Base-by-base conservation (phyloP, 1,139 yeast species). In the Debaryomycetaceae sp. region DNA sequence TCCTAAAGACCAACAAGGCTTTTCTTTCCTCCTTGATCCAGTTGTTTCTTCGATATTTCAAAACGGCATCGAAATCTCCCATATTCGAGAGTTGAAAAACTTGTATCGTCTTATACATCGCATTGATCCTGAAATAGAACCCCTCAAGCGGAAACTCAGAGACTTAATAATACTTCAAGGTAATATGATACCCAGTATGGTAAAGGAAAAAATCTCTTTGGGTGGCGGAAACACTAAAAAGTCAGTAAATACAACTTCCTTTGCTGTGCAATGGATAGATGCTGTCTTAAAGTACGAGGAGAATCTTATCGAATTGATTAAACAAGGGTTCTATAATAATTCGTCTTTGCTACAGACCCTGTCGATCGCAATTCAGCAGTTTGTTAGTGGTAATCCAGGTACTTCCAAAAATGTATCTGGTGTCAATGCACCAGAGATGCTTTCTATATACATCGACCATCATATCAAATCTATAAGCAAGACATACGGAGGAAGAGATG, bases 401-500 rank as follows among this genome's bases (percentile, higher is more conserved):
- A 33, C 37, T 29, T 50, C 40, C 22, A 54, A 43, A 9, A 45
- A 43, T 39, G 49, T 40, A 3, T 43, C 41, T 11, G 58, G 65
- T 32, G 57, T 63, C 2, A 79, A 79, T 49, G 78, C 86, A 0
- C 77, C 95, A 0, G 97, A 91, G 53, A 76, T 75, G 45, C 61
- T 91, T 34, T 85, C 96, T 0, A 62, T 85, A 5, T 89, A 75
- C 58, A 77, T 91, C 60, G 97, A 91, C 59, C 82, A 78, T 43
- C 70, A 72, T 46, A 79, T 82, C 54, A 85, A 80, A 58, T 49
- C 57, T 5, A 43, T 57, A 8, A 49, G 44, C 35, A 50, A 42
- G n/a, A 34, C 37, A 28, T 37, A 52, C 3, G 70, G 74, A 16
- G 67, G 67, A 41, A 58, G 77, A 1, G 26, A 22, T 22, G 11